Evolutionary conservation across 1,284 basidiomycete species (phyloP).

Genomic region (Marasmius oreades): DNA sequence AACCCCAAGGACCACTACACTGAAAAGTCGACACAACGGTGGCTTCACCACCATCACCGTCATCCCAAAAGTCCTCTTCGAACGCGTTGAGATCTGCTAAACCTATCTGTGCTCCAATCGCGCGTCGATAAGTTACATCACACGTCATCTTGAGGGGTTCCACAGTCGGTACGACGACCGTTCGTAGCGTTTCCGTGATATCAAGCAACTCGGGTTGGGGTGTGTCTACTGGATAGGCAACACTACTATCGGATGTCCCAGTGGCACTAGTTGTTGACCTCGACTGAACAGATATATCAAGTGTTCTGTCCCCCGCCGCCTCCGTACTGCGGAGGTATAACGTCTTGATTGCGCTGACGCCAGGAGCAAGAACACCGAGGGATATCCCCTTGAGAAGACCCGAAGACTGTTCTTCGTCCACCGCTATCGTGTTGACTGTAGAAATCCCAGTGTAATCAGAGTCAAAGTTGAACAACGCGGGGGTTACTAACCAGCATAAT

Average conservation of each 20-base stretch:
- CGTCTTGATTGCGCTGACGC: constrained; percentile 52
- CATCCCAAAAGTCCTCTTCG: constrained; percentile 53
- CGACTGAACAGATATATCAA: constrained; percentile 78
- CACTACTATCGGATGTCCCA: too few species aligned
- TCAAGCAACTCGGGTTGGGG: constrained; percentile 29
- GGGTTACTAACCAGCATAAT: constrained; percentile 59
- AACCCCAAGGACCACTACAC: constrained; percentile 47
- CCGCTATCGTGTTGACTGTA: constrained; percentile 58
- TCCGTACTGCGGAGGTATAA: constrained; percentile 58
- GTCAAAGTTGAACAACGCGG: not conserved
- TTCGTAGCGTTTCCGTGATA: constrained; percentile 59
- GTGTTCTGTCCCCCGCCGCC: constrained; percentile 56
- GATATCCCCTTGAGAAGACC: constrained; percentile 70
- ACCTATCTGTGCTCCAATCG: constrained; percentile 32
- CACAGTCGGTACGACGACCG: constrained; percentile 56
- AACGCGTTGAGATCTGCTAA: constrained; percentile 55
- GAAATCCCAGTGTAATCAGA: not conserved
- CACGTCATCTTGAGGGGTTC: constrained; percentile 51
- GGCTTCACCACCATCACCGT: constrained; percentile 51
- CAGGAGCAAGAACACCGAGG: constrained; percentile 60
- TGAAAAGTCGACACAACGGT: constrained; percentile 47
- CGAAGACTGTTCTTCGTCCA: constrained; percentile 61
- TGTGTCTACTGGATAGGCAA: constrained; percentile 11
- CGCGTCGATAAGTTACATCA: constrained; percentile 46
- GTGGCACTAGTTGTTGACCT: constrained; percentile 26